phyloP scores from a whole-genome alignment of 73 alveolate genomes.

The Paramecium biaurelia region DNA sequence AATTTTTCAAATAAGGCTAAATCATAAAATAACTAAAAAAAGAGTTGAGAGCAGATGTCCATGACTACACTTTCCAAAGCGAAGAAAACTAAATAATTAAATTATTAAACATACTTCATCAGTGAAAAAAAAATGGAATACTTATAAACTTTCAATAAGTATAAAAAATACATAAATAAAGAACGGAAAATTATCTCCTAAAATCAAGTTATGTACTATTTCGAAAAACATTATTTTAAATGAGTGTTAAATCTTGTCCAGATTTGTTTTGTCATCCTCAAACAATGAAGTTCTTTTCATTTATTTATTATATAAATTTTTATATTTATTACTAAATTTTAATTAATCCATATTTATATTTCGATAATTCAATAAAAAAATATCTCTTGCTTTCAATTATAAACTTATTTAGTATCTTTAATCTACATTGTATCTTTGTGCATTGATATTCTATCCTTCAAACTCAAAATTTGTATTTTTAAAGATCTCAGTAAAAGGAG shows the following conservation, averaged over 20 bases:
- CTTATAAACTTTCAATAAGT: slow-evolving; percentile 44
- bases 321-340: background rate
- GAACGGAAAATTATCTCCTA: slow-evolving; percentile 48
- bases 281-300: slow-evolving; percentile 1
- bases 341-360: background rate
- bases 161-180: slow-evolving; percentile 51
- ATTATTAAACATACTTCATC: slow-evolving; percentile 48
- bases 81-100: slow-evolving; percentile 25
- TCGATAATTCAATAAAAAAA: background rate
- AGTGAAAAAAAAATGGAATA: slow-evolving; percentile 41
- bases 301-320: background rate
- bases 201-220: slow-evolving; percentile 29
- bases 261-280: slow-evolving; percentile 51
- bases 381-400: background rate
- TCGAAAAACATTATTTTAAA: slow-evolving; percentile 46
- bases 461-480: too few relatives aligned
- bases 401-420: too few relatives aligned
- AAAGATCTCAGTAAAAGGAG: too few relatives aligned
- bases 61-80: slow-evolving; percentile 37
- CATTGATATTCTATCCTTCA: too few relatives aligned
- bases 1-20: slow-evolving; percentile 15
- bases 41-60: background rate
- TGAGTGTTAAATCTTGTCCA: slow-evolving; percentile 54
- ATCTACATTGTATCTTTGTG: too few relatives aligned
- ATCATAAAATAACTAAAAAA: slow-evolving; percentile 58